Conservation (phyloP, 2,329 filamentous ascomycete species). For the Paecilomyces dactylethromorphus region DNA sequence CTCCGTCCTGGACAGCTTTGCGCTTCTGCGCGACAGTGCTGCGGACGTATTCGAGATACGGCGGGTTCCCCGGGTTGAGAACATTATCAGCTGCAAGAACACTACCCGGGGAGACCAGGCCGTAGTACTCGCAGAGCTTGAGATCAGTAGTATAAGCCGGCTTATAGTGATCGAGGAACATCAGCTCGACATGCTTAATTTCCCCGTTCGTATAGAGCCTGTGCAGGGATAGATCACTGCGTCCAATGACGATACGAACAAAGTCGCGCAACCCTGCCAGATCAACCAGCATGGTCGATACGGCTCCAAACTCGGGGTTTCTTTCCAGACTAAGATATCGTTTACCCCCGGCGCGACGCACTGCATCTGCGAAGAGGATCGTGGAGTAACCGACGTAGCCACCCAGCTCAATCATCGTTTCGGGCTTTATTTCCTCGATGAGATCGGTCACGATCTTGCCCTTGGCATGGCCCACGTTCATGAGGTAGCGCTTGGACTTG, state of each 20-base stretch:
- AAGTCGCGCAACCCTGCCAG: slow-evolving; percentile 62
- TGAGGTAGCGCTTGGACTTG: slow-evolving; percentile 60
- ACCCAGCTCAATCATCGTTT: slow-evolving; percentile 66
- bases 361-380: slow-evolving; percentile 61
- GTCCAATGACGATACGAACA: slow-evolving; percentile 62
- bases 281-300: slow-evolving; percentile 59
- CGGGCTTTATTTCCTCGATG: slow-evolving; percentile 57
- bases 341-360: slow-evolving; percentile 54
- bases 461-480: slow-evolving; percentile 71
- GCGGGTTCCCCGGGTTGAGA: background rate
- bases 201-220: slow-evolving; percentile 47
- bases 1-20: slow-evolving; percentile 26
- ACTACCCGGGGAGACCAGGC: slow-evolving; percentile 51
- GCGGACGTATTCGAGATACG: slow-evolving; percentile 23
- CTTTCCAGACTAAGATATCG: slow-evolving; percentile 63
- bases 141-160: slow-evolving; percentile 64
- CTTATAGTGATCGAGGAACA: slow-evolving; percentile 75
- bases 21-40: slow-evolving; percentile 59
- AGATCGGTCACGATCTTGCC: slow-evolving; percentile 61
- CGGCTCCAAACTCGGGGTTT: slow-evolving; percentile 63
- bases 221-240: slow-evolving; percentile 56
- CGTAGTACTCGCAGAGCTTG: slow-evolving; percentile 65
- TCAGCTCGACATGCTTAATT: slow-evolving; percentile 56
- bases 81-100: slow-evolving; percentile 3
- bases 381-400: slow-evolving; percentile 77